These are phyloP conservation scores for Flaveria floridana DNA, from an alignment of 140 eudicot species.

Conservation along the genomic window DNA sequence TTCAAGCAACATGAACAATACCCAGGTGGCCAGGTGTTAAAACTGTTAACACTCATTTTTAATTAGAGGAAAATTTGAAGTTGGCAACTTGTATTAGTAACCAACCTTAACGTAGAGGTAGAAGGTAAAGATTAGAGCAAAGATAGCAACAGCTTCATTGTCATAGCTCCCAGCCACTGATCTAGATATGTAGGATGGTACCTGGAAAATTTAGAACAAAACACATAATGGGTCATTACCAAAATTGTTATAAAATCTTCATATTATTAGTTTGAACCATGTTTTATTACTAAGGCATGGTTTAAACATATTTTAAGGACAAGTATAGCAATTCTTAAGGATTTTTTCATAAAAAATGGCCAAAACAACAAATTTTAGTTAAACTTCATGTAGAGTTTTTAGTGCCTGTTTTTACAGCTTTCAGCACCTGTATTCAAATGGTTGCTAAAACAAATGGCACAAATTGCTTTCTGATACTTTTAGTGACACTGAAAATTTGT, in stretches of 20 bases:
- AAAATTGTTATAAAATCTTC: not conserved
- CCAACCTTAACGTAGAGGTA: constrained; percentile 88
- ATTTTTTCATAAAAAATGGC: not conserved
- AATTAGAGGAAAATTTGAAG: constrained; percentile 2
- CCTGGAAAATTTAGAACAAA: constrained; percentile 48
- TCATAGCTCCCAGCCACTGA: constrained; percentile 99
- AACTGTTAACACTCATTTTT: not conserved
- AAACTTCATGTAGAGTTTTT: not conserved
- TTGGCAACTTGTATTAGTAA: constrained; percentile 6
- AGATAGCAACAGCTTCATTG: constrained; percentile 99
- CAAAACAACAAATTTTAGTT: not conserved
- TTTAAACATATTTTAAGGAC: not conserved
- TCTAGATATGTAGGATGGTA: constrained; percentile 96
- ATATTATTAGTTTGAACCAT: not conserved
- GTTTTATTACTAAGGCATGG: not conserved
- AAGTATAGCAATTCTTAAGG: not conserved
- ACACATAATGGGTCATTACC: not conserved
- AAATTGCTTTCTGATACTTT: not conserved
- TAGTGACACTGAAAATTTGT: not conserved
- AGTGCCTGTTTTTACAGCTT: not conserved
- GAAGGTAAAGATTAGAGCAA: constrained; percentile 91
- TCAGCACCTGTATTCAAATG: not conserved
- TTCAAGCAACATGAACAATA: constrained; percentile 22
- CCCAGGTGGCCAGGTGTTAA: not conserved
- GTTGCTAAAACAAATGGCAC: not conserved